Evolutionary conservation across 805 yeast species (phyloP).

Genomic region (Candida suzukii): DNA sequence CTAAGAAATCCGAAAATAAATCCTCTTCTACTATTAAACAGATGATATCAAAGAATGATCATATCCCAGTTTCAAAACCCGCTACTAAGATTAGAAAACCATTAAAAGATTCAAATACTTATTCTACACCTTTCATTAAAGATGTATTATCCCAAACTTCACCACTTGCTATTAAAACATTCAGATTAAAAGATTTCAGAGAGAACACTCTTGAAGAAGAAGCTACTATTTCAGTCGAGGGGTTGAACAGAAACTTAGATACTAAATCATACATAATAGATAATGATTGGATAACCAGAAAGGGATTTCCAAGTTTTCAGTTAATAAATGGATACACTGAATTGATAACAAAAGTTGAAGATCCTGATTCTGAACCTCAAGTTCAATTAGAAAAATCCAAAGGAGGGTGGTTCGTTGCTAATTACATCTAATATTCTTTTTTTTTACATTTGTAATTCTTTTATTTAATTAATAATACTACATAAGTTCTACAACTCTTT

Average conservation of each 20-base stretch:
- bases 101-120: too few relatives aligned
- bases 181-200: neutral
- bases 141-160: too few relatives aligned
- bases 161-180: too few relatives aligned
- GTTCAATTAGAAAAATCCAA: neutral
- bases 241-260: neutral
- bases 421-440: too few relatives aligned
- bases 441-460: too few relatives aligned
- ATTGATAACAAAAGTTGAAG: neutral
- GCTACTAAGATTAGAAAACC: too few relatives aligned
- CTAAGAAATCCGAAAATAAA: too few relatives aligned
- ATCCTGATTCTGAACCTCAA: neutral
- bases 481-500: neutral
- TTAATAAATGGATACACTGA: constrained; percentile 1
- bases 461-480: neutral
- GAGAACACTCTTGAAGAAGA: constrained; percentile 1
- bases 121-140: too few relatives aligned
- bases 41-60: too few relatives aligned
- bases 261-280: neutral
- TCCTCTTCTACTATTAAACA: too few relatives aligned
- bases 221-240: neutral
- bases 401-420: neutral
- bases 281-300: neutral
- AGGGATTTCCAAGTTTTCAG: neutral
- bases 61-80: too few relatives aligned